Conservation (phyloP, 768 basidiomycete genomes). For the Suillus paluster region DNA sequence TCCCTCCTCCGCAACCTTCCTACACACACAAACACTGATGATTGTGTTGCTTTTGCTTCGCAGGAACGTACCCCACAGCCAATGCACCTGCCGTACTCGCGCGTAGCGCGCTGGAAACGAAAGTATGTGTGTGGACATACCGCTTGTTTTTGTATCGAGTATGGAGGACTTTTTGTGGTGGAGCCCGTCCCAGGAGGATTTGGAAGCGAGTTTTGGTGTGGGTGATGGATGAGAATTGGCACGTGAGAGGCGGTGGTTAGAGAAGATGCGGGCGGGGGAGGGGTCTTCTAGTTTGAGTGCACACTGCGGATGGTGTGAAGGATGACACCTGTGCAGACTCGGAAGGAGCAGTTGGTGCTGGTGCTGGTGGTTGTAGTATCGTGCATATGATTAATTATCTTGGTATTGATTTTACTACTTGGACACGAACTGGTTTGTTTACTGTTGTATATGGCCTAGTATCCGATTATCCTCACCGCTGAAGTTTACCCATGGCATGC, state of each 20-base stretch:
- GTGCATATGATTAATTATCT: not conserved
- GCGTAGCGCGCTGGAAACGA: conserved; percentile 74
- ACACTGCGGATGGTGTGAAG: not conserved
- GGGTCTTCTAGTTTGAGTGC: not conserved
- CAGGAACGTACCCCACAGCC: conserved; percentile 30
- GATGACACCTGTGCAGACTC: not conserved
- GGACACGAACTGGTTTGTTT: no score
- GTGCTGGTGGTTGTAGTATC: not conserved
- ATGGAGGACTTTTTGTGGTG: conserved; percentile 70
- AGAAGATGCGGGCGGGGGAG: conserved; percentile 14
- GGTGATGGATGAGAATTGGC: conserved; percentile 18
- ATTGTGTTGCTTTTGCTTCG: conserved; percentile 11
- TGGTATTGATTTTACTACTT: no score
- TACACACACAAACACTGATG: conserved; percentile 40
- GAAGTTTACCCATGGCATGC: no score
- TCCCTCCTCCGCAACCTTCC: not conserved
- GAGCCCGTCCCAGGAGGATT: conserved; percentile 45
- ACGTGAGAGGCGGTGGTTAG: conserved; percentile 28
- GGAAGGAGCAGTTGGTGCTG: not conserved
- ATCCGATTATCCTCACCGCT: no score
- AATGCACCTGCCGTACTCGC: conserved; percentile 50
- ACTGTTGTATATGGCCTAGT: no score
- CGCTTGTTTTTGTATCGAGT: conserved; percentile 76
- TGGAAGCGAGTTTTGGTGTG: no score
- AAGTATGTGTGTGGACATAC: conserved; percentile 84